A percentile compares a stretch with the other conserved stretches of the same genome.
phyloP scores from a whole-genome alignment of 108 stramenopile genomes.

The Skeletonema costatum region DNA sequence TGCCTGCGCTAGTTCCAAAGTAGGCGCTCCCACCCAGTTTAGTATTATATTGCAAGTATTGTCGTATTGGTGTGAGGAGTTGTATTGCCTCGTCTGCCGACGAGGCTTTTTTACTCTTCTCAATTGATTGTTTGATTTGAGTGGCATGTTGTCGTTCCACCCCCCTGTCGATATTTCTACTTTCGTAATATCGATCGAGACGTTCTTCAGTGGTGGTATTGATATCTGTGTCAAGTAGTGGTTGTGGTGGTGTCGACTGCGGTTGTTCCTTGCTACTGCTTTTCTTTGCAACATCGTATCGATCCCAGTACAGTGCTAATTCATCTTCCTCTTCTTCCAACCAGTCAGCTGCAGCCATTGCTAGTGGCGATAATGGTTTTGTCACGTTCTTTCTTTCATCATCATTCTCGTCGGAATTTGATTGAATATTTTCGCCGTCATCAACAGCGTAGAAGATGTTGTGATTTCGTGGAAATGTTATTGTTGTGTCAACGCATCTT shows the following conservation, averaged over 20 bases:
- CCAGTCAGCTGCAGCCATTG: constrained; percentile 37
- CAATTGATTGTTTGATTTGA: neutral
- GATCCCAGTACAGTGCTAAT: constrained; percentile 20
- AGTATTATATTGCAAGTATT: constrained; percentile 11
- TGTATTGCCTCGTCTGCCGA: constrained; percentile 14
- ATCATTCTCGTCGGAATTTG: neutral
- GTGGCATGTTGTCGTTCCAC: constrained; percentile 2
- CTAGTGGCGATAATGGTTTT: constrained; percentile 12
- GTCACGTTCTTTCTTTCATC: neutral
- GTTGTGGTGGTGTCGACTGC: neutral
- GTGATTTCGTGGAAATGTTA: neutral
- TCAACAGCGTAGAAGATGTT: neutral
- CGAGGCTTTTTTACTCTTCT: constrained; percentile 1
- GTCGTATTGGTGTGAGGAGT: constrained; percentile 7
- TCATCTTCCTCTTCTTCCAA: constrained; percentile 28
- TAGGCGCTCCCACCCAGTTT: constrained; percentile 17
- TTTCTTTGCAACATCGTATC: constrained; percentile 16
- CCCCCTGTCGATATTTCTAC: constrained; percentile 11
- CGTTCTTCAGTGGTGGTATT: constrained; percentile 7
- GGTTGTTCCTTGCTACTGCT: neutral
- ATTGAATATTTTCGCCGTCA: neutral
- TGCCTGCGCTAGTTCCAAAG: constrained; percentile 15
- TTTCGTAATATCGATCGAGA: constrained; percentile 18
- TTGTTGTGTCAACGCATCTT: neutral
- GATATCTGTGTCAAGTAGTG: neutral